Evolutionary conservation across 306 rosid genomes (phyloP).

Genomic region (Erythrophleum fordii): DNA sequence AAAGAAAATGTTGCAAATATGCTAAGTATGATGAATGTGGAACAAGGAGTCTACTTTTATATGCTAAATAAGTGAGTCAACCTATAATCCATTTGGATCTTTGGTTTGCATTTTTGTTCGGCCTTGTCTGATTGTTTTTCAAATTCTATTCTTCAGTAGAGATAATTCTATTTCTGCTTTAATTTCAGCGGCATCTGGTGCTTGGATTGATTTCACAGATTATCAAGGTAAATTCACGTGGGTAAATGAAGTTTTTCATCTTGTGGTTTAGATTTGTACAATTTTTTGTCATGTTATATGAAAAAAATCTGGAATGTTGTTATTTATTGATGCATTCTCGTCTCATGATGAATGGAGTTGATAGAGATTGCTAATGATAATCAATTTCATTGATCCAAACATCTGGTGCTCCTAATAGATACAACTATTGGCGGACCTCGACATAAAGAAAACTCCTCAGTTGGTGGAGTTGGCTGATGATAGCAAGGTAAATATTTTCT

Average conservation of each 20-base stretch:
- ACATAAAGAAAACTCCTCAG: slow-evolving; percentile 96
- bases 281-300: background rate
- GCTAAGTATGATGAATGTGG: background rate
- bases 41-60: background rate
- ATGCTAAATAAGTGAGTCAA: background rate
- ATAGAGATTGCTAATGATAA: background rate
- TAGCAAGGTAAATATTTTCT: slow-evolving; percentile 61
- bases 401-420: slow-evolving; percentile 60
- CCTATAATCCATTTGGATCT: background rate
- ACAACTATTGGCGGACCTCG: slow-evolving; percentile 95
- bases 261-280: slow-evolving; percentile 17
- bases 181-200: slow-evolving; percentile 94
- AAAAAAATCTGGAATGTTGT: slow-evolving; percentile 16
- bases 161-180: slow-evolving; percentile 22
- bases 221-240: slow-evolving; percentile 70
- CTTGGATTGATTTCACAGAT: slow-evolving; percentile 96
- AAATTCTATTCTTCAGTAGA: background rate
- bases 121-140: background rate
- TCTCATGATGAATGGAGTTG: slow-evolving; percentile 1
- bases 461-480: slow-evolving; percentile 92
- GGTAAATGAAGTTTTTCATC: background rate
- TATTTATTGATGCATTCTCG: background rate
- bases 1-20: background rate
- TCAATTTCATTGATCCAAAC: background rate
- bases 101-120: background rate